These are phyloP conservation scores for Saturnispora hagleri DNA, from an alignment of 805 yeast species.

Conservation along the genomic window DNA sequence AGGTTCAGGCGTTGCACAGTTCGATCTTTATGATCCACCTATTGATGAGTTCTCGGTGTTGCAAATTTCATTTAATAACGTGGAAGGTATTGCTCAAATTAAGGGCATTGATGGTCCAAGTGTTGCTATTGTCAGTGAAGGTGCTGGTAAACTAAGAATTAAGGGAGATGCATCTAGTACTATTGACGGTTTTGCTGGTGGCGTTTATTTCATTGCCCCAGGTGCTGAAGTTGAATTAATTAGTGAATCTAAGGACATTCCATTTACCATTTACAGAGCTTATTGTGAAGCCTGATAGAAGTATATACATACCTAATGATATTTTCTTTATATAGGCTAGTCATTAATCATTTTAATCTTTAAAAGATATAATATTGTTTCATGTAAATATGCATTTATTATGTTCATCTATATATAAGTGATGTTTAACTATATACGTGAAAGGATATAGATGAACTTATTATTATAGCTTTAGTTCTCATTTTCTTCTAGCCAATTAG, in stretches of 20 bases:
- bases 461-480: conserved; percentile 11
- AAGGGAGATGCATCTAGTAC: conserved; percentile 33
- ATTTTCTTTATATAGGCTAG: background rate
- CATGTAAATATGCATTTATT: background rate
- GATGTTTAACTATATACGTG: background rate
- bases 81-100: conserved; percentile 44
- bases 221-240: conserved; percentile 52
- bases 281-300: conserved; percentile 57
- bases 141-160: conserved; percentile 52
- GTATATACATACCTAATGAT: background rate
- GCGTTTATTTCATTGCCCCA: conserved; percentile 80
- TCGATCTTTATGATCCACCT: conserved; percentile 84
- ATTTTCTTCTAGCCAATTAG: conserved; percentile 50
- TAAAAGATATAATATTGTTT: conserved; percentile 32
- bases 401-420: background rate
- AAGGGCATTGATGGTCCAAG: conserved; percentile 78
- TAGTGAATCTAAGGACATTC: conserved; percentile 35
- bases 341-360: background rate
- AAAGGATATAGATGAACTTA: background rate
- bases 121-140: conserved; percentile 74
- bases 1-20: conserved; percentile 57
- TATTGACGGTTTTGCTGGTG: conserved; percentile 56
- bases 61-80: conserved; percentile 54
- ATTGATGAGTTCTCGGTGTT: conserved; percentile 94
- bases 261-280: conserved; percentile 82